Evolutionary conservation across 768 basidiomycete genomes (phyloP).

Genomic region (Coprinellus aureogranulatus): DNA sequence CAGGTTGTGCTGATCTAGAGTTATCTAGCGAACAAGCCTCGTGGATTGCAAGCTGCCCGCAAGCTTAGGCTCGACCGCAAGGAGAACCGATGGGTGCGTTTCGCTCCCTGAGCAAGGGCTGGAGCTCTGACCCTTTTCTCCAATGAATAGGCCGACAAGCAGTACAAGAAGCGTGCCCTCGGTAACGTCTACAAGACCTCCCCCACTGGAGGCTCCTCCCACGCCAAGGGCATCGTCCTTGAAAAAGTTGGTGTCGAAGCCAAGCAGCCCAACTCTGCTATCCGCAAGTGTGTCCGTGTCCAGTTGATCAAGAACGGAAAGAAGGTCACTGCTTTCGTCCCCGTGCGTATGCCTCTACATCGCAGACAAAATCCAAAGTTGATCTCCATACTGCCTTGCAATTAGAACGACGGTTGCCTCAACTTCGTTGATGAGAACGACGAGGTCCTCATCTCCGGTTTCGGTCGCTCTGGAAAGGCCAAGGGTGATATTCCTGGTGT

Average conservation of each 20-base stretch:
- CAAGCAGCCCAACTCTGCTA: slow-evolving; percentile 99
- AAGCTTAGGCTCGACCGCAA: slow-evolving; percentile 93
- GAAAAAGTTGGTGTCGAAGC: slow-evolving; percentile 99
- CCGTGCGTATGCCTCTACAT: slow-evolving; percentile 51
- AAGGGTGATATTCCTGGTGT: slow-evolving; percentile 99
- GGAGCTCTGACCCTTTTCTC: slow-evolving; percentile 9
- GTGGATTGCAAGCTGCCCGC: slow-evolving; percentile 97
- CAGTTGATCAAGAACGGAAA: slow-evolving; percentile 99
- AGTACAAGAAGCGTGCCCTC: slow-evolving; percentile 98
- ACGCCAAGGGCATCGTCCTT: slow-evolving; percentile 99
- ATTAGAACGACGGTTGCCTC: slow-evolving; percentile 90
- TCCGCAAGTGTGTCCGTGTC: slow-evolving; percentile 99
- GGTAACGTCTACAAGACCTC: slow-evolving; percentile 99
- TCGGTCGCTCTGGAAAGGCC: slow-evolving; percentile 99
- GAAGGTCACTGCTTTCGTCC: slow-evolving; percentile 99
- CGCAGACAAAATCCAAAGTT: background rate
- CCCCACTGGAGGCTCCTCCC: slow-evolving; percentile 97
- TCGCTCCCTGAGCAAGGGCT: slow-evolving; percentile 2
- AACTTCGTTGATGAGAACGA: slow-evolving; percentile 99
- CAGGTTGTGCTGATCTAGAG: slow-evolving; percentile 8
- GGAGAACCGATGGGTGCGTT: slow-evolving; percentile 93
- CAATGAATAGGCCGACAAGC: slow-evolving; percentile 81
- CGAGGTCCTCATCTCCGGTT: slow-evolving; percentile 99
- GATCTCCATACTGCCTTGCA: background rate
- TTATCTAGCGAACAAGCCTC: slow-evolving; percentile 91